Evolutionary conservation across 225 moss, liverwort and hornwort species (phyloP).

Genomic region (Lunularia cruciata): DNA sequence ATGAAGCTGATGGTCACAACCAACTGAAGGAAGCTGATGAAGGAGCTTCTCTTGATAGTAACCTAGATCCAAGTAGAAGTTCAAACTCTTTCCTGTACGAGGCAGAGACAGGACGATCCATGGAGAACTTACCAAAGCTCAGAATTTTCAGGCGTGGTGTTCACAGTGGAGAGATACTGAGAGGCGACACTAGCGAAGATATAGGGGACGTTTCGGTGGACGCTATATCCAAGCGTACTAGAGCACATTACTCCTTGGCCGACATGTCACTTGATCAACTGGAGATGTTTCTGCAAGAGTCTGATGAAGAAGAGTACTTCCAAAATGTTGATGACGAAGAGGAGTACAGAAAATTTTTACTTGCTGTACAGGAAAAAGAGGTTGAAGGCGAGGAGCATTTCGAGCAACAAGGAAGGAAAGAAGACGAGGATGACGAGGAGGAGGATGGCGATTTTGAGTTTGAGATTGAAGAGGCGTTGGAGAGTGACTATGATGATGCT

Average conservation of each 20-base stretch:
- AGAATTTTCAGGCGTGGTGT: constrained; percentile 39
- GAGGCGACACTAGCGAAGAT: constrained; percentile 38
- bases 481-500: constrained; percentile 74
- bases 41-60: neutral
- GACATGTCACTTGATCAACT: constrained; percentile 98
- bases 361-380: constrained; percentile 75
- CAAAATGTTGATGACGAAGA: constrained; percentile 92
- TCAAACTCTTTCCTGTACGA: neutral
- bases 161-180: constrained; percentile 33
- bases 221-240: constrained; percentile 91
- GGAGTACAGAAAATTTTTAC: constrained; percentile 90
- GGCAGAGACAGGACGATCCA: constrained; percentile 15
- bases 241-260: constrained; percentile 85
- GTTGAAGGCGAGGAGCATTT: constrained; percentile 35
- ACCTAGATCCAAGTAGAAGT: constrained; percentile 1
- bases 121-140: constrained; percentile 39
- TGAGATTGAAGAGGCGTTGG: constrained; percentile 90
- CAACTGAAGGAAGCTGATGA: constrained; percentile 7
- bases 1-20: neutral
- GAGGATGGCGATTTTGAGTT: constrained; percentile 97
- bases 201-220: constrained; percentile 52
- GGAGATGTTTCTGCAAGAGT: constrained; percentile 93
- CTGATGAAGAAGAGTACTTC: constrained; percentile 94
- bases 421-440: constrained; percentile 87
- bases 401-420: constrained; percentile 43